These are phyloP conservation scores for Orbilia brochopaga DNA, from an alignment of 2,329 filamentous ascomycete genomes.

Conservation along the genomic window DNA sequence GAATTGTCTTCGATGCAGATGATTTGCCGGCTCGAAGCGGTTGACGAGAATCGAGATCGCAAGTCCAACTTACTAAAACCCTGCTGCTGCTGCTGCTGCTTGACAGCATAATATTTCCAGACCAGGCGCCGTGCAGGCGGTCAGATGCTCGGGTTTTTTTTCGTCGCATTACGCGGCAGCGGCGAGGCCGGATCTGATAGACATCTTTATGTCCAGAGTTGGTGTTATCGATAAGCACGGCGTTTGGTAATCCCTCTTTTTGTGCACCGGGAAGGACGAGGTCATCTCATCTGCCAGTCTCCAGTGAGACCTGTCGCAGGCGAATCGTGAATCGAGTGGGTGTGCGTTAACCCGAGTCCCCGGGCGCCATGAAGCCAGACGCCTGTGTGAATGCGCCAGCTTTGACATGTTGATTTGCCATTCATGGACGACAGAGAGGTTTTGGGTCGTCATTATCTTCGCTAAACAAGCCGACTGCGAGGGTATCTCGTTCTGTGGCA, in stretches of 20 bases:
- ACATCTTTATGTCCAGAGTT: neutral
- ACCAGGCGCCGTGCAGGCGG: conserved; percentile 33
- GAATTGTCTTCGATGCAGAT: conserved; percentile 25
- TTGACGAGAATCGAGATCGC: conserved; percentile 33
- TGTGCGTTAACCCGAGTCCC: conserved; percentile 8
- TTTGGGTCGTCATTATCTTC: neutral
- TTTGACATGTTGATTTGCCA: conserved; percentile 6
- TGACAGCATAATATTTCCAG: conserved; percentile 13
- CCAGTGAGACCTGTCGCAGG: neutral
- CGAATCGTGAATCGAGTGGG: conserved; percentile 1
- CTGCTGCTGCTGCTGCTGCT: neutral
- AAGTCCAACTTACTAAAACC: conserved; percentile 10
- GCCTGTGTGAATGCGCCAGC: neutral
- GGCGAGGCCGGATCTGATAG: conserved; percentile 22
- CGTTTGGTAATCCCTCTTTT: neutral
- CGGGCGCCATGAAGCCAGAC: conserved; percentile 4
- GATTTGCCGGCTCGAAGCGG: conserved; percentile 44
- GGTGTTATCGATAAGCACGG: conserved; percentile 5
- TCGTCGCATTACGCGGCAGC: conserved; percentile 27
- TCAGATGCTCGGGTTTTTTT: conserved; percentile 39
- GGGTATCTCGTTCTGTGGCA: neutral
- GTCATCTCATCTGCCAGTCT: neutral
- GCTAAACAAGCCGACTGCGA: neutral
- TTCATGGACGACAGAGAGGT: conserved; percentile 8
- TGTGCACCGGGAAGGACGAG: neutral